Base-by-base conservation (phyloP, 495 filamentous ascomycete species). In the Durotheca rogersii region DNA sequence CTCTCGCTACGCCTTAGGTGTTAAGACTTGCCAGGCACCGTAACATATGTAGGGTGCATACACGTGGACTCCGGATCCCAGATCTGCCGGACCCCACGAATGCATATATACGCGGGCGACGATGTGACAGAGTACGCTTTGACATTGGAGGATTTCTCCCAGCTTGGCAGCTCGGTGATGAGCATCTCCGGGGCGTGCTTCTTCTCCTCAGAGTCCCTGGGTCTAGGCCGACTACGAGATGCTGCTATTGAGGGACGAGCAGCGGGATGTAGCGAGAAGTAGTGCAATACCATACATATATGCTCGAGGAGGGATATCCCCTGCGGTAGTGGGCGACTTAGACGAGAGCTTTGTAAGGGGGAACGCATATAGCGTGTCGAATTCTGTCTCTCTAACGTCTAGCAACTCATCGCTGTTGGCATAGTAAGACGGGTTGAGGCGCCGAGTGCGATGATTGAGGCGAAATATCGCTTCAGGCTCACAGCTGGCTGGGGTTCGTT, bases 91-190 rank as follows among this genome's bases (percentile, higher is more conserved):
- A 29, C 37, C 4, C 17, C 6, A 35, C 36, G 18, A 19, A 25
- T 30, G 19, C 38, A 10, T 42, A 36, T 41, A 38, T 21, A 12
- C 17, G 25, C 7, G 31, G 43, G 16, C 35, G 20, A 25, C 17
- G 31, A 30, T 12, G 19, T 43, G 17, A 7, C 5, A 25, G 19
- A 15, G 27, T 41, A 42, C 47, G 48, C 48, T 51, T 51, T 51
- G 48, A 51, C 48, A 3, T 51, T 47, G 47, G 30, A 37, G 47
- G 30, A 15, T 34, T 17, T 15, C 4, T 33, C 16, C 12, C 17
- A 27, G 17, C 27, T 42, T 51, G 47, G 39, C 39, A 7, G 31
- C 17, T 44, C 14, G 33, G 18, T 40, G 33, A 32, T 34, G 31
- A 36, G 23, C 33, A n/a, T 17, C 17, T 33, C 17, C 36, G 12